phyloP scores from a whole-genome alignment of 495 filamentous ascomycete genomes.

The Talaromyces adpressus region DNA sequence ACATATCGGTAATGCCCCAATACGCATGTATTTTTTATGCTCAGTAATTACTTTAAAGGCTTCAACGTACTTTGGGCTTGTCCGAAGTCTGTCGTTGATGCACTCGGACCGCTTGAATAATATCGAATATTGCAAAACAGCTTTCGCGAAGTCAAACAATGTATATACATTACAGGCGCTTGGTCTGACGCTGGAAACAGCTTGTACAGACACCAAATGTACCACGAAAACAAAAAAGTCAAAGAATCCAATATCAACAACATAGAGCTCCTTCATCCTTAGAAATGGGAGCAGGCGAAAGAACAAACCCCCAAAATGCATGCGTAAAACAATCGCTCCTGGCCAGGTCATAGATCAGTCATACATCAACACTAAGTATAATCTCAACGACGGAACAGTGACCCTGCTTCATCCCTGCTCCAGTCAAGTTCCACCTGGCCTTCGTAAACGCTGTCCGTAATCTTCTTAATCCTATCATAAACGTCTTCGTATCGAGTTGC shows the following conservation, averaged over 20 bases:
- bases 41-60: background rate
- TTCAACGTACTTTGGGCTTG: too few species aligned
- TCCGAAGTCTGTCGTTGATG: background rate
- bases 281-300: background rate
- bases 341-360: constrained; percentile 9
- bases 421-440: constrained; percentile 56
- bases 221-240: background rate
- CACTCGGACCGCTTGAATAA: background rate
- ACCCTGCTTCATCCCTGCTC: constrained; percentile 48
- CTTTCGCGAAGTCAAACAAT: background rate
- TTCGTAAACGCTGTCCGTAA: constrained; percentile 58
- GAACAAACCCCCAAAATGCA: constrained; percentile 3
- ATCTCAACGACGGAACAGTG: constrained; percentile 33
- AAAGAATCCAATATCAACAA: background rate
- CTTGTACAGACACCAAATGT: background rate
- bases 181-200: background rate
- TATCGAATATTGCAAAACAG: background rate
- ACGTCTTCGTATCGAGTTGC: constrained; percentile 71
- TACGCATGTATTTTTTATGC: background rate
- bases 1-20: background rate
- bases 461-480: constrained; percentile 58
- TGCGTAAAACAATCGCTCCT: background rate
- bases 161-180: background rate
- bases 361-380: background rate
- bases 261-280: background rate